Evolutionary conservation across 2,329 filamentous ascomycete species (phyloP), one percentile per base, ranked within the genome.

Genomic region (Diaporthe ilicicola): DNA sequence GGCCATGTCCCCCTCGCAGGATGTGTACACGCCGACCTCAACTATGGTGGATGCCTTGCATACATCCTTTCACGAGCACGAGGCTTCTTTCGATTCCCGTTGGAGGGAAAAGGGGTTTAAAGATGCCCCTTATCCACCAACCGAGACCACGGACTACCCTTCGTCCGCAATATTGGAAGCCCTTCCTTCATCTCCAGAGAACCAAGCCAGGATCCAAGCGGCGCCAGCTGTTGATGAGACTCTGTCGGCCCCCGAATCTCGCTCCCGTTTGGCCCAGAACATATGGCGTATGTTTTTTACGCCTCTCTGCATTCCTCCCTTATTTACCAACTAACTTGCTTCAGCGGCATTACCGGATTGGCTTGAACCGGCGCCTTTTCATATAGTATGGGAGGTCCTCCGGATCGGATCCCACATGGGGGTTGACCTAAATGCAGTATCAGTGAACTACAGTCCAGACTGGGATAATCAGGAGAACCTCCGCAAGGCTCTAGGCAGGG

Each of bases 351-450:
- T 84, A 9, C 84, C 85, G 0, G 64, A 72, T 0, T 81, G 80
- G 66, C 77, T 88, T 4, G 79, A 81, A 3, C 65, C 79, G 0
- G 86, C 85, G 0, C 86, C 87, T 0, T 78, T 89, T 3, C 81
- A 83, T 2, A 79, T 89, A 6, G 75, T 83, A 4, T 90, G 87
- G 88, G 88, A 90, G 70, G 76, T 88, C 0, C 82, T 84, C 0
- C 82, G 88, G 13, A 82, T 85, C 22, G 83, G 84, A 0, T 74
- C 84, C 0, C 80, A 86, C 50, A 88, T 86, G 70, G 76, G 76
- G 0, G 80, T 87, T 2, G 78, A 84, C 34, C 74, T 84, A 2
- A 74, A 79, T 1, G 74, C 80, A 1, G 74, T 82, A 12, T 73
- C 78, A 3, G 50, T 86, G 4, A 48, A 70, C 0, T 84, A 87